These are phyloP conservation scores for Andrographis paniculata DNA, from an alignment of 305 asterid species.

Conservation along the genomic window DNA sequence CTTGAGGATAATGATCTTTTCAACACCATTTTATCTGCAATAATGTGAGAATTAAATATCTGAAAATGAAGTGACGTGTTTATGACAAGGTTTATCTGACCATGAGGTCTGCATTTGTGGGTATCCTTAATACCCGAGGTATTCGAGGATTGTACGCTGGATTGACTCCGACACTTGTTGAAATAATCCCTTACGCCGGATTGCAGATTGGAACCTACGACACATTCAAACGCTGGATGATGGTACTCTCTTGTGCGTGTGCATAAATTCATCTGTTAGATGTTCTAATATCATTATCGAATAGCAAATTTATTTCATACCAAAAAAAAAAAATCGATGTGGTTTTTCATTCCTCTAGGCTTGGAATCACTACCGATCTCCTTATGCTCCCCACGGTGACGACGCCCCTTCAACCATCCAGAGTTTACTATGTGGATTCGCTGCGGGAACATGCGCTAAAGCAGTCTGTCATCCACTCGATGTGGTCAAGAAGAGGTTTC, in stretches of 20 bases:
- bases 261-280: too few relatives aligned
- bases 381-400: conserved; percentile 22
- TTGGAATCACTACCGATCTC: conserved; percentile 49
- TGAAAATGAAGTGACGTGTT: conserved; percentile 16
- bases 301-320: too few relatives aligned
- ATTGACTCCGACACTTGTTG: conserved; percentile 73
- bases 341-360: conserved; percentile 35
- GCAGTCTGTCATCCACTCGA: conserved; percentile 94
- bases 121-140: conserved; percentile 55
- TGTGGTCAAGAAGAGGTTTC: conserved; percentile 94
- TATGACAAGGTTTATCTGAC: conserved; percentile 70
- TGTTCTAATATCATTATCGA: too few relatives aligned
- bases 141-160: conserved; percentile 81
- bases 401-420: conserved; percentile 64
- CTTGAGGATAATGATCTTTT: too few relatives aligned
- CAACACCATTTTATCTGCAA: too few relatives aligned
- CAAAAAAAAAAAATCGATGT: too few relatives aligned
- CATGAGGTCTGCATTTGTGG: conserved; percentile 70
- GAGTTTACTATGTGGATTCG: conserved; percentile 79
- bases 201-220: conserved; percentile 90
- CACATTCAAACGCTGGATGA: conserved; percentile 83
- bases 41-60: neutral
- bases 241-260: conserved; percentile 50
- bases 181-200: conserved; percentile 87
- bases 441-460: conserved; percentile 82